Conservation (phyloP, 495 filamentous ascomycete genomes). For the Evernia prunastri region DNA sequence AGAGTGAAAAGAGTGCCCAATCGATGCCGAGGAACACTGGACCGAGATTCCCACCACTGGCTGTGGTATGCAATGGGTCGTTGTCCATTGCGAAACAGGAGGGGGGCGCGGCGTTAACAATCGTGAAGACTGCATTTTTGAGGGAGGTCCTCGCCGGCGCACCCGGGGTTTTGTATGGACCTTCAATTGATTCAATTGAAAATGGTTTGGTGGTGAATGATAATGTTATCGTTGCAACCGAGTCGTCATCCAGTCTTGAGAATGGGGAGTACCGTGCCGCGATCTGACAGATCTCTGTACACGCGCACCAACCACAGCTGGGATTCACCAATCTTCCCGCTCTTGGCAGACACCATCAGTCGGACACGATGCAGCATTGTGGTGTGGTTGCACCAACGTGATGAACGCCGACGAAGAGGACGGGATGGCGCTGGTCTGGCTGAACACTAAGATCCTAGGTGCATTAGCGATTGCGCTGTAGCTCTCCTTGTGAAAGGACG, state of each 20-base stretch:
- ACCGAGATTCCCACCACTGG: conserved; percentile 14
- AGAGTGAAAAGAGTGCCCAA: conserved; percentile 10
- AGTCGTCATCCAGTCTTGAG: background rate
- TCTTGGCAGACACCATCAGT: background rate
- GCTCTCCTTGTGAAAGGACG: background rate
- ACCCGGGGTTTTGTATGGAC: background rate
- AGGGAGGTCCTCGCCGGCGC: background rate
- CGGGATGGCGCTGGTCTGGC: background rate
- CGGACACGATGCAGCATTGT: background rate
- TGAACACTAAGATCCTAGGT: background rate
- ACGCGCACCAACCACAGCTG: background rate
- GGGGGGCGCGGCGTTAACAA: background rate
- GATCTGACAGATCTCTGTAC: background rate
- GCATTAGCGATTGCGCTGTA: background rate
- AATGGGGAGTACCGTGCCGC: background rate
- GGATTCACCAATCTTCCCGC: background rate
- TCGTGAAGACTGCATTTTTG: background rate
- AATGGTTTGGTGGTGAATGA: background rate
- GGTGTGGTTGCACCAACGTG: background rate
- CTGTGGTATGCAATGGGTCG: conserved; percentile 4
- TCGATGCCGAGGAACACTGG: conserved; percentile 16
- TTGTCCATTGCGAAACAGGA: background rate
- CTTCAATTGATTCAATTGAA: background rate
- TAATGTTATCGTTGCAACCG: background rate
- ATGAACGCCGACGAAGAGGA: too few species aligned